These are phyloP conservation scores for Arthrobotrys sphaeroides DNA, from an alignment of 2,329 filamentous ascomycete genomes.

Conservation along the genomic window DNA sequence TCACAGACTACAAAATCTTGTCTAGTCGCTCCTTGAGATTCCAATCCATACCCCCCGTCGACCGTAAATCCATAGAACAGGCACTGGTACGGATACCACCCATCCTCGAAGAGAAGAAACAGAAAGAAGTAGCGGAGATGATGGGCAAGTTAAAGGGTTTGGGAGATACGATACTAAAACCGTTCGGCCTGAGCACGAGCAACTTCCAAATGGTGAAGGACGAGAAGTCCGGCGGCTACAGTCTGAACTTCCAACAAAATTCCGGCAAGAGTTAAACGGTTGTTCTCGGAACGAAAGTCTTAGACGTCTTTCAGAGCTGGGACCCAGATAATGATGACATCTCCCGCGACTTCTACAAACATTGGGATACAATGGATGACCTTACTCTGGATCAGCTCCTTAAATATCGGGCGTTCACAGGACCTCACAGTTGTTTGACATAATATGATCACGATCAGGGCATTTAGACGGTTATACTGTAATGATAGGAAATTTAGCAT, in stretches of 20 bases:
- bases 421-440: not conserved
- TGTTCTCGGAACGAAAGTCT: not conserved
- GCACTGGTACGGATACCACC: conserved; percentile 67
- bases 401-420: not conserved
- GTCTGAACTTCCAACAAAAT: conserved; percentile 80
- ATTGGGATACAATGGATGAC: not conserved
- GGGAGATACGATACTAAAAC: conserved; percentile 89
- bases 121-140: conserved; percentile 93
- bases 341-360: not conserved
- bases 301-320: too few species aligned
- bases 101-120: conserved; percentile 78
- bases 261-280: conserved; percentile 11
- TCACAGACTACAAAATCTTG: conserved; percentile 44
- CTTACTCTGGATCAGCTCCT: not conserved
- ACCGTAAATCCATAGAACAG: conserved; percentile 31
- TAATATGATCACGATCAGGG: not conserved
- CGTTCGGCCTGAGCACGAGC: conserved; percentile 91
- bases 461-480: not conserved
- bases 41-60: conserved; percentile 43
- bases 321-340: not conserved
- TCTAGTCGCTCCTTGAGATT: conserved; percentile 14
- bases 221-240: conserved; percentile 88
- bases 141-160: conserved; percentile 94
- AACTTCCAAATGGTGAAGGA: conserved; percentile 96
- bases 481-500: not conserved